Evolutionary conservation across 306 rosid genomes (phyloP).

Genomic region (Leucaena leucocephala): DNA sequence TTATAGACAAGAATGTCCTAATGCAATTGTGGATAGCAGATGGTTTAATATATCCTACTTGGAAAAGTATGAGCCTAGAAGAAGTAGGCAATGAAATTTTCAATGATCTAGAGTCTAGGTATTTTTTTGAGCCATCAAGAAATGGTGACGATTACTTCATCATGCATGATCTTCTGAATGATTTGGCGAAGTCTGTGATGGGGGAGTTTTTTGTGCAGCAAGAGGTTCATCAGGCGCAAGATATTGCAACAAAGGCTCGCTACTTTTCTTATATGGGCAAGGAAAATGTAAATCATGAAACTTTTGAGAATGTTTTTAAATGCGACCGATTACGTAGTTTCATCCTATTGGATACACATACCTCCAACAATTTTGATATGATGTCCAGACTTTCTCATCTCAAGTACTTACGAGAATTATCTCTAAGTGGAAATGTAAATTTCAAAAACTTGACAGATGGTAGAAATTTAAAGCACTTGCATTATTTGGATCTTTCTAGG

Average conservation of each 20-base stretch:
- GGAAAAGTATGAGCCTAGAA: not conserved
- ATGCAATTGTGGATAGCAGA: slow-evolving; percentile 2
- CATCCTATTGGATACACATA: rapidly evolving
- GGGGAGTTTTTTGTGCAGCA: not conserved
- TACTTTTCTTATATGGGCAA: not conserved
- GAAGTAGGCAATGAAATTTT: slow-evolving; percentile 11
- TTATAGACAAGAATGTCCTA: not conserved
- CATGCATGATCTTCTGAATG: slow-evolving; percentile 28
- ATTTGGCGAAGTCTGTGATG: not conserved
- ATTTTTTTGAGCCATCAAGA: slow-evolving; percentile 28
- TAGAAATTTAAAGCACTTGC: slow-evolving; percentile 29
- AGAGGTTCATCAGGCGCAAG: not conserved
- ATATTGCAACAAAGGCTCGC: slow-evolving; percentile 1
- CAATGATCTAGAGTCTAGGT: slow-evolving; percentile 18
- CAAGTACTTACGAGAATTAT: not conserved
- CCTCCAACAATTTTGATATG: rapidly evolving
- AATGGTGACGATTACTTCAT: not conserved
- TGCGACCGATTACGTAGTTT: slow-evolving; percentile 4
- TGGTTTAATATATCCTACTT: not conserved
- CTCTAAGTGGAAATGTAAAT: rapidly evolving
- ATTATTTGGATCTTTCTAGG: slow-evolving; percentile 28
- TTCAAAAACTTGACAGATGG: not conserved
- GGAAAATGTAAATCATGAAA: rapidly evolving
- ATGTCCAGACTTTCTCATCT: not conserved
- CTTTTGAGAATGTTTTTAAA: not conserved